Percentiles rank a stretch among this genome's conserved stretches.
Conservation (phyloP, 83 land plant genomes). For the Picea abies region DNA sequence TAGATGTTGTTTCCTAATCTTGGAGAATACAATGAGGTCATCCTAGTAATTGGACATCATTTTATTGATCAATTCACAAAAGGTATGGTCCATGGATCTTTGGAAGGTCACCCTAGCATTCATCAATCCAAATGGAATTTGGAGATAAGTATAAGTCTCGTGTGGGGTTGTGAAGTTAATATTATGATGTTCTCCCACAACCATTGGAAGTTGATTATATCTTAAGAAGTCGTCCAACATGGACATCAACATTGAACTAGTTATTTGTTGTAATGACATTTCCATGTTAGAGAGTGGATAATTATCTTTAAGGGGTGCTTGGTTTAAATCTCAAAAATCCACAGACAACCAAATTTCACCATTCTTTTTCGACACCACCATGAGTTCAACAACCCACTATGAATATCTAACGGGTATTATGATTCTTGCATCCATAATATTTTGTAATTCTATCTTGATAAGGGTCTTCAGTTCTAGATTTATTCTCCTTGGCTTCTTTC, state of each 20-base stretch:
- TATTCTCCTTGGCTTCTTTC: background rate
- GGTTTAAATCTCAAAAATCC: background rate
- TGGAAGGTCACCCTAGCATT: background rate
- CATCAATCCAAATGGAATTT: background rate
- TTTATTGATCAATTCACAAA: background rate
- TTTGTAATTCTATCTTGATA: background rate
- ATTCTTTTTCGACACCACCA: background rate
- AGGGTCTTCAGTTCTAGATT: background rate
- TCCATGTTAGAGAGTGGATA: background rate
- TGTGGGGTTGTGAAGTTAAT: background rate
- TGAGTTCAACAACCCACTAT: background rate
- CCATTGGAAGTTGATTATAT: background rate
- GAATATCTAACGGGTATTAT: background rate
- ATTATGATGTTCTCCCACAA: background rate
- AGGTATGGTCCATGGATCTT: background rate
- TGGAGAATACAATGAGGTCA: background rate
- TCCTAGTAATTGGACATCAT: background rate
- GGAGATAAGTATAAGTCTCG: background rate
- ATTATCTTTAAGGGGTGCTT: background rate
- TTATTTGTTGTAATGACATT: background rate
- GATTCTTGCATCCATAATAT: background rate
- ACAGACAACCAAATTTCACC: background rate
- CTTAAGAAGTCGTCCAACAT: background rate
- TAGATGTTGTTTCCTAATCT: background rate
- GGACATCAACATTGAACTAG: background rate